A percentile compares a stretch with the other conserved stretches of the same genome.
Evolutionary conservation across 441 rosid species (phyloP).

Genomic region (Brassica hybrid): DNA sequence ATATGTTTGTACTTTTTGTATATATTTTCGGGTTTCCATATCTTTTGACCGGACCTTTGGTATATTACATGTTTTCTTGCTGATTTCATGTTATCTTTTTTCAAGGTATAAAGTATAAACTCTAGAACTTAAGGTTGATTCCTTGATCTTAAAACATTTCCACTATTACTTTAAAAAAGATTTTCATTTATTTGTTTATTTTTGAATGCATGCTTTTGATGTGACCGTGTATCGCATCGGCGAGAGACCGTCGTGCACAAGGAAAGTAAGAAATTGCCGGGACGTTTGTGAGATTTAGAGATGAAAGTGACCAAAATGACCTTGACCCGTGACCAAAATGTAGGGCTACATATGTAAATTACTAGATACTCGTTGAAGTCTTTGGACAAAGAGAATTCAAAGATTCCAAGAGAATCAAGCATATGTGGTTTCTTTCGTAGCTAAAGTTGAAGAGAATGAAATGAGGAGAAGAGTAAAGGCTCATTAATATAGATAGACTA

Average conservation of each 20-base stretch:
- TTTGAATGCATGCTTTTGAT: slow-evolving; percentile 34
- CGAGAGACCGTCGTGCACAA: slow-evolving; percentile 29
- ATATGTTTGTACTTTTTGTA: slow-evolving; percentile 17
- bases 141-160: slow-evolving; percentile 12
- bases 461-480: background rate
- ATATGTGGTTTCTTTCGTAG: slow-evolving; percentile 3
- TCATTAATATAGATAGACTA: background rate
- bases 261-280: slow-evolving; percentile 25
- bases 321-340: slow-evolving; percentile 10
- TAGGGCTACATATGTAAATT: slow-evolving; percentile 6
- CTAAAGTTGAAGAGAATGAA: background rate
- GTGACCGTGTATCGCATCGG: slow-evolving; percentile 28
- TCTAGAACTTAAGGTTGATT: slow-evolving; percentile 37
- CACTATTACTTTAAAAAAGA: background rate
- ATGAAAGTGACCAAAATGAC: slow-evolving; percentile 21
- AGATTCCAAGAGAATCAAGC: slow-evolving; percentile 38
- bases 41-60: slow-evolving; percentile 45
- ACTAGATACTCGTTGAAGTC: background rate
- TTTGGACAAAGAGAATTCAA: slow-evolving; percentile 22
- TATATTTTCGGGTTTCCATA: background rate
- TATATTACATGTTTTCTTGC: slow-evolving; percentile 35
- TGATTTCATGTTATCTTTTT: slow-evolving; percentile 32
- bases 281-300: slow-evolving; percentile 33
- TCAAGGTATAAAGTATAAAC: slow-evolving; percentile 47
- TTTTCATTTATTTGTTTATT: background rate